phyloP scores from a whole-genome alignment of 2,329 filamentous ascomycete genomes.

The Sclerotinia spermophila region DNA sequence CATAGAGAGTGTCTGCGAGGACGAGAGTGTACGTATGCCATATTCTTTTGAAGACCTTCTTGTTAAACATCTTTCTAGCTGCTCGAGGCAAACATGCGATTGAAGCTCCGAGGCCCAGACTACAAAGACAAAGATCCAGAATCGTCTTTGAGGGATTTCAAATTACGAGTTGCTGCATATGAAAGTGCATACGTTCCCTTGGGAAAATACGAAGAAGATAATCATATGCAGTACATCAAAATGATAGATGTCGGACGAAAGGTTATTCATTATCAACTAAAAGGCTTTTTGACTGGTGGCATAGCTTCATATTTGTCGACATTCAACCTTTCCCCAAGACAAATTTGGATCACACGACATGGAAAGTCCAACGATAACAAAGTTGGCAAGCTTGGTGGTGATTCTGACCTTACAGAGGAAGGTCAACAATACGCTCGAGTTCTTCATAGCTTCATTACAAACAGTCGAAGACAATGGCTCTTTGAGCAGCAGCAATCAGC shows the following conservation, averaged over 20 bases:
- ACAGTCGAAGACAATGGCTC: slow-evolving; percentile 78
- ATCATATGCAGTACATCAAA: slow-evolving; percentile 88
- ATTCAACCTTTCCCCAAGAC: slow-evolving; percentile 90
- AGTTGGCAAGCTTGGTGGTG: slow-evolving; percentile 82
- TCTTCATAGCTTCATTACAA: slow-evolving; percentile 78
- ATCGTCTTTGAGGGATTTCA: slow-evolving; percentile 85
- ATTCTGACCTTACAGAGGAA: slow-evolving; percentile 77
- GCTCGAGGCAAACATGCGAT: slow-evolving; percentile 91
- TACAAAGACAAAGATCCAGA: slow-evolving; percentile 91
- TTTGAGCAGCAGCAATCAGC: slow-evolving; percentile 73
- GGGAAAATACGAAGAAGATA: slow-evolving; percentile 83
- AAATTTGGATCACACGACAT: slow-evolving; percentile 97
- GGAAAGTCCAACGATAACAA: slow-evolving; percentile 89
- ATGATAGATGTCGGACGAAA: slow-evolving; percentile 98
- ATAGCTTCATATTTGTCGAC: slow-evolving; percentile 94
- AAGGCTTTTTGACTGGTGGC: slow-evolving; percentile 86
- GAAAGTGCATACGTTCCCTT: slow-evolving; percentile 91
- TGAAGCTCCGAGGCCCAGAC: slow-evolving; percentile 93
- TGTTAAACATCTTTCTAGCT: slow-evolving; percentile 44
- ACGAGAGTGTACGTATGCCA: slow-evolving; percentile 54
- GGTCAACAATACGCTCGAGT: slow-evolving; percentile 76
- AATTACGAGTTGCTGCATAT: slow-evolving; percentile 85
- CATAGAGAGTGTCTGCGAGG: slow-evolving; percentile 89
- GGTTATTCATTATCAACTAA: slow-evolving; percentile 83
- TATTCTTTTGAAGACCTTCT: not conserved